These are phyloP conservation scores for Polygonum aviculare DNA, from an alignment of 148 eudicot species.

Conservation along the genomic window DNA sequence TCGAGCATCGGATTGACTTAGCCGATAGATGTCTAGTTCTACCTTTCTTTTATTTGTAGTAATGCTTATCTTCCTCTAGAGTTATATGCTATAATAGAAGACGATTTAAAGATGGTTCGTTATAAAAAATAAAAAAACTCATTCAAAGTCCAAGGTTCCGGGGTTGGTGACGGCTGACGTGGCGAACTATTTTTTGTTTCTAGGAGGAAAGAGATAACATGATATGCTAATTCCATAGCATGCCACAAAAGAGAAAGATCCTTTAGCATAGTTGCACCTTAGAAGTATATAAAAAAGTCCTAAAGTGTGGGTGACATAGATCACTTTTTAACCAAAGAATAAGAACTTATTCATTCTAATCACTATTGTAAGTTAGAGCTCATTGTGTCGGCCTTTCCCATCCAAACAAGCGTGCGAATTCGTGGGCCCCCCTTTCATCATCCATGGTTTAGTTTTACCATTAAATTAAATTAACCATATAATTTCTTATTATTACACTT, in stretches of 20 bases:
- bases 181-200: neutral
- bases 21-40: no score
- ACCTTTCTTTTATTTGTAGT: no score
- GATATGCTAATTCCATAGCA: neutral
- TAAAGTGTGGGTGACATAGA: neutral
- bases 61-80: no score
- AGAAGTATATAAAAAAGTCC: neutral
- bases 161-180: neutral
- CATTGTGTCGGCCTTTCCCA: slow-evolving; percentile 6
- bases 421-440: neutral
- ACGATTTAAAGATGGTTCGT: no score
- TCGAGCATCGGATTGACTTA: no score
- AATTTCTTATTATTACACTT: neutral
- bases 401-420: slow-evolving; percentile 7
- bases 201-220: neutral
- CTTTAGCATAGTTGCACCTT: neutral
- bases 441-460: neutral
- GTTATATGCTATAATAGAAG: no score
- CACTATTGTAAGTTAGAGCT: neutral
- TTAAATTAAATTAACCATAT: neutral
- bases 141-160: no score
- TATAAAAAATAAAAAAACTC: no score
- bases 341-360: neutral
- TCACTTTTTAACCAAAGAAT: slow-evolving; percentile 1
- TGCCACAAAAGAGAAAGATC: slow-evolving; percentile 7